Percentiles rank a stretch among this genome's conserved stretches.
Evolutionary conservation across 306 rosid genomes (phyloP).

Genomic region (Elaeagnus macrophylla): DNA sequence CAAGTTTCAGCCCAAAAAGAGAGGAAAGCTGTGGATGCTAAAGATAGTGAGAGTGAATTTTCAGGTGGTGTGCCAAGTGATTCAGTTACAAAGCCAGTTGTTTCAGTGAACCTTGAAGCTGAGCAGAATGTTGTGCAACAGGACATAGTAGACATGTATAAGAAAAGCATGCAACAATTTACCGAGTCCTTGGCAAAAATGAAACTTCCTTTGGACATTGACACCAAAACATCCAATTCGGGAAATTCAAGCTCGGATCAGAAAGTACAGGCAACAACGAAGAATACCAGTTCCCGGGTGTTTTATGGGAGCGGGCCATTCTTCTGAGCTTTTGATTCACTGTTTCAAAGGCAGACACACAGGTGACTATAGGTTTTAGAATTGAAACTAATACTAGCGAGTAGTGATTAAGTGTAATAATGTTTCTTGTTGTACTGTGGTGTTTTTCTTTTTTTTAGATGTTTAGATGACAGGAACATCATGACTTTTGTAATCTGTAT

Average conservation of each 20-base stretch:
- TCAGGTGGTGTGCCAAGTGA: constrained; percentile 39
- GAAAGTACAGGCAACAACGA: constrained; percentile 35
- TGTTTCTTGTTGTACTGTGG: constrained; percentile 34
- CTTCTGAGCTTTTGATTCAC: constrained; percentile 47
- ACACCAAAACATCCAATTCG: constrained; percentile 42
- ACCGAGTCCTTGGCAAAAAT: constrained; percentile 87
- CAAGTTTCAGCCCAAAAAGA: constrained; percentile 33
- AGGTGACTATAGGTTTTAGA: constrained; percentile 52
- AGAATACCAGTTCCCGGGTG: constrained; percentile 57
- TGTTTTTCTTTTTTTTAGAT: constrained; percentile 33
- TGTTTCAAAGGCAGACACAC: constrained; percentile 31
- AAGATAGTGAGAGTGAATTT: constrained; percentile 54
- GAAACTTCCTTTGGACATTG: constrained; percentile 90
- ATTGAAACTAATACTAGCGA: constrained; percentile 27
- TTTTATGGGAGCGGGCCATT: constrained; percentile 94
- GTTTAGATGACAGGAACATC: constrained; percentile 39
- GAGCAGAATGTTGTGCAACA: constrained; percentile 79
- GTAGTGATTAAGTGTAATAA: constrained; percentile 46
- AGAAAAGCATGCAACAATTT: constrained; percentile 97
- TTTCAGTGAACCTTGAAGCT: constrained; percentile 53
- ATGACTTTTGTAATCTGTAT: constrained; percentile 35
- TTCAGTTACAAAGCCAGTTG: constrained; percentile 34
- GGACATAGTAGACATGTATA: constrained; percentile 89
- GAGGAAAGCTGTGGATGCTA: constrained; percentile 23
- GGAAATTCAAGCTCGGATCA: constrained; percentile 69